Evolutionary conservation across 169 alveolate species (phyloP), one percentile per base, ranked within the genome.

Genomic region (Plasmodium inui): DNA sequence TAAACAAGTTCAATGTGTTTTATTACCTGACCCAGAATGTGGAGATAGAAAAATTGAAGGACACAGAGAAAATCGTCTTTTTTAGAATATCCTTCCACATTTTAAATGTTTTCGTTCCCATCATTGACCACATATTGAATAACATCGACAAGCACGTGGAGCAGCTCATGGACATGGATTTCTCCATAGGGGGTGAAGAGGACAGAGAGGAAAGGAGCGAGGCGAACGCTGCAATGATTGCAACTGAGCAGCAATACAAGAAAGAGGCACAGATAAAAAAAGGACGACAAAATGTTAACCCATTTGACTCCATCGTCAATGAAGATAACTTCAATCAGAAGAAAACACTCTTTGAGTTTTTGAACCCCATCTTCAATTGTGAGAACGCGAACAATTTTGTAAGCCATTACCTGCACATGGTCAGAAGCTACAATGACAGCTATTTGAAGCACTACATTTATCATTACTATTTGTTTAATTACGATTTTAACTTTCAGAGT

Each of bases 1-100:
- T 26, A n/a, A 91, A 91, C 17, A 91, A 91, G 50, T 91, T 81
- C 32, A 91, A 72, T 61, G 95, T 82, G 3, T 91, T 91, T 39
- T 91, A 91, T 70, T 91, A 91, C 34, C 44, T 91, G 10, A 91
- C 95, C 9, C 95, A 91, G 50, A 22, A 91, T 82, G 73, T 91
- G 41, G 17, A 91, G 9, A 30, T 91, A 5, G 41, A 80, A 0
- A 80, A 82, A 72, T 44, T 91, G 10, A 91, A 78, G 55, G 95
- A 91, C 26, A 82, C 92, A 28, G 95, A 91, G 67, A 91, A 91
- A 71, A 81, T 91, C 1, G 3, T 91, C 5, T 91, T 91, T 82
- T 82, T 70, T 8, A 80, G 74, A 91, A 44, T 91, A 1, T 91
- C 95, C 0, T 91, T 67, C 28, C 91, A 91, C 32, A 91, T 91